Evolutionary conservation across 1,284 basidiomycete species (phyloP).

Genomic region (Fomitopsis palustris): DNA sequence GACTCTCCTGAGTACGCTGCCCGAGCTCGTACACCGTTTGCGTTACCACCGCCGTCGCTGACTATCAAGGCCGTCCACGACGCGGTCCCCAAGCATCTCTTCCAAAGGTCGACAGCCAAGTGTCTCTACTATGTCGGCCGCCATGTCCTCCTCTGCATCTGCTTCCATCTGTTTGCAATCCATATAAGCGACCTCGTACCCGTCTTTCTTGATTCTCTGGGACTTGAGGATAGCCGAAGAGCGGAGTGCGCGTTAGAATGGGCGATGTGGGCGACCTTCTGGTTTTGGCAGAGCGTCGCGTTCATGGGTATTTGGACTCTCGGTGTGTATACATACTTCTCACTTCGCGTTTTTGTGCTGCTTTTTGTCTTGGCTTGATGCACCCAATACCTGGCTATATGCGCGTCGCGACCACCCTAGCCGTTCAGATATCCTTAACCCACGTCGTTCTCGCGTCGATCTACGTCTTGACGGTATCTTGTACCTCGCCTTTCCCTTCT

Average conservation of each 20-base stretch:
- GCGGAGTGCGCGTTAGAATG: background rate
- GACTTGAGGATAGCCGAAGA: background rate
- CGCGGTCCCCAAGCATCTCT: slow-evolving; percentile 46
- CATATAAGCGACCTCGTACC: slow-evolving; percentile 17
- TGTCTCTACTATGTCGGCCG: slow-evolving; percentile 39
- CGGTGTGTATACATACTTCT: no score
- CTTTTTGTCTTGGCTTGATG: no score
- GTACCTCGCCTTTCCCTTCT: no score
- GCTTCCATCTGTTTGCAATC: slow-evolving; percentile 21
- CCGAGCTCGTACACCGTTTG: slow-evolving; percentile 27
- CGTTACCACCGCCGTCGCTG: slow-evolving; percentile 30
- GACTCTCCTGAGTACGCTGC: slow-evolving; percentile 25
- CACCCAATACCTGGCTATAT: no score
- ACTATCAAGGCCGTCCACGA: slow-evolving; percentile 44
- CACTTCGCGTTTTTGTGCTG: no score
- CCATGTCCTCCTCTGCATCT: slow-evolving; percentile 26
- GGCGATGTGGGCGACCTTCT: slow-evolving; percentile 23
- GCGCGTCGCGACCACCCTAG: background rate
- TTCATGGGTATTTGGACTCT: slow-evolving; percentile 27
- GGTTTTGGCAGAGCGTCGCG: slow-evolving; percentile 28
- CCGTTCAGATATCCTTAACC: no score
- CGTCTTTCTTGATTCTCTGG: background rate
- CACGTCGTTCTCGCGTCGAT: no score
- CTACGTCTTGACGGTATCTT: no score
- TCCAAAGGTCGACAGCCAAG: slow-evolving; percentile 45